Conservation (phyloP, 2,329 filamentous ascomycete species). For the Alternaria brassicae region DNA sequence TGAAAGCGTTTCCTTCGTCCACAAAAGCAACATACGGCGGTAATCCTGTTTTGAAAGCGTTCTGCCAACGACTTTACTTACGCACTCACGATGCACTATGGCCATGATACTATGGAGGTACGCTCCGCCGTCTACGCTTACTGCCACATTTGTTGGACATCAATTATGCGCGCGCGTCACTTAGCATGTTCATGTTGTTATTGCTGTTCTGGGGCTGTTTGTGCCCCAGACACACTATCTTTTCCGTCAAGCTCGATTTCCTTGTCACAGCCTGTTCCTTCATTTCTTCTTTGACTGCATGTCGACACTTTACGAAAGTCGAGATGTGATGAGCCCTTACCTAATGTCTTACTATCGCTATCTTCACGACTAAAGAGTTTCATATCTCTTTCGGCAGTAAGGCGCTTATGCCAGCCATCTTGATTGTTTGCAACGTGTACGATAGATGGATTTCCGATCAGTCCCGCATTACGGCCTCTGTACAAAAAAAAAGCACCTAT, state of each 20-base stretch:
- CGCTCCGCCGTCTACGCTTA: slow-evolving; percentile 42
- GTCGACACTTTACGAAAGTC: slow-evolving; percentile 39
- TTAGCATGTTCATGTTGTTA: slow-evolving; percentile 24
- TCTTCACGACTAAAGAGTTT: slow-evolving; percentile 41
- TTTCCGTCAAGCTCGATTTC: slow-evolving; percentile 20
- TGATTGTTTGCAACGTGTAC: slow-evolving; percentile 38
- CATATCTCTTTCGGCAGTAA: slow-evolving; percentile 14
- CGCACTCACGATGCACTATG: slow-evolving; percentile 50
- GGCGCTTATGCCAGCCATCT: slow-evolving; percentile 16
- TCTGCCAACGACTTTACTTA: slow-evolving; percentile 46
- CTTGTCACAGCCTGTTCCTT: slow-evolving; percentile 27
- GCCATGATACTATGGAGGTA: slow-evolving; percentile 47
- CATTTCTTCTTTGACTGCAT: slow-evolving; percentile 33
- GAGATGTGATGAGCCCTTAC: slow-evolving; percentile 43
- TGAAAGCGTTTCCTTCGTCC: slow-evolving; percentile 49
- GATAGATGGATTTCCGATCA: slow-evolving; percentile 40
- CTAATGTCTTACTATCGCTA: slow-evolving; percentile 49
- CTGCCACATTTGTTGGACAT: slow-evolving; percentile 38
- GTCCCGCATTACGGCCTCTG: slow-evolving; percentile 45
- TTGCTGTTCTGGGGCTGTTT: slow-evolving; percentile 12
- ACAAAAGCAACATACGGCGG: slow-evolving; percentile 48
- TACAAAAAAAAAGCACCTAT: slow-evolving; percentile 46
- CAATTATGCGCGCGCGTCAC: slow-evolving; percentile 35
- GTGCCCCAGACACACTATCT: slow-evolving; percentile 24
- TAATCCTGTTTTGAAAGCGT: slow-evolving; percentile 50